Evolutionary conservation across 1,284 basidiomycete genomes (phyloP), one percentile per base, ranked within the genome.

Genomic region (Malassezia nana): DNA sequence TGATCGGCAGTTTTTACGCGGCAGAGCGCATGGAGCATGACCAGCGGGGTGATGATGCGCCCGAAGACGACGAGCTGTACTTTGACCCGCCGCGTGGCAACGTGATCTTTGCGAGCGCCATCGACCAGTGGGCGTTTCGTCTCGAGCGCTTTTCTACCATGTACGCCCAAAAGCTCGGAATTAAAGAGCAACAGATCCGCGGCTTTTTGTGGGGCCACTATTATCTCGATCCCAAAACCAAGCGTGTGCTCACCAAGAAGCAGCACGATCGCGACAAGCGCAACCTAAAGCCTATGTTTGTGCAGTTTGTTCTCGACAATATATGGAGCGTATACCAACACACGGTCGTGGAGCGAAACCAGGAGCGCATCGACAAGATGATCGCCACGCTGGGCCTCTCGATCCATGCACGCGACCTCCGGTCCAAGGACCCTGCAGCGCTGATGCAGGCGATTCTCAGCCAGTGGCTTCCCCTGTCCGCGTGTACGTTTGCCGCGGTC

Each of bases 121-220:
- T 96, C 54, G 90, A 96, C 69, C 90, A 91, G 3, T 98, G 94
- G 92, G 94, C 91, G 0, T 99, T 99, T 78, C 81, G 92, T 29
- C 81, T 96, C 7, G 84, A 86, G 55, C 88, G 87, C 64, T 99
- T 99, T 71, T 89, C 94, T 0, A 84, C 90, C 68, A 78, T 98
- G 10, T 98, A 92, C 76, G 85, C 88, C 1, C 80, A 82, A 22
- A 96, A 95, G 76, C 81, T 99, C 18, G 87, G 87, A 15, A 86
- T 96, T 71, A 86, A 87, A 71, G 92, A 96, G 75, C 78, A 78
- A 2, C 92, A 87, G 67, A 78, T 99, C 35, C 81, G 87, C 50
- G 81, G 83, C 52, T 89, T 91, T 6, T 78, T 99, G 1, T 99
- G 94, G 94, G 94, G 94, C 1, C 91, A 98, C 75, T 98, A 85